Conservation (phyloP, 441 rosid species). For the Populus hybrid region DNA sequence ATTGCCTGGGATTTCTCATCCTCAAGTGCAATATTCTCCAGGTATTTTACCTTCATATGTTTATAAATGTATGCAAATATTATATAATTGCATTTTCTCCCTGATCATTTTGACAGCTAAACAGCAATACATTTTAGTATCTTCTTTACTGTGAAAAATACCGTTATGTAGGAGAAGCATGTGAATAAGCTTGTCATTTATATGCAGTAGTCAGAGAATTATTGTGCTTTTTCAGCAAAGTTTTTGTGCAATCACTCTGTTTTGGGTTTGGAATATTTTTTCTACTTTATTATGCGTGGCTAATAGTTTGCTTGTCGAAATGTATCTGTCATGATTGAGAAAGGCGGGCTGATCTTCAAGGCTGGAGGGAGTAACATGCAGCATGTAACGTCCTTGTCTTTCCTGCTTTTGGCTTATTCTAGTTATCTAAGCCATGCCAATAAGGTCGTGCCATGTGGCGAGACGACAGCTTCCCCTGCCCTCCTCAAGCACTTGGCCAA, state of each 20-base stretch:
- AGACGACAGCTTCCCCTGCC: slow-evolving; percentile 57
- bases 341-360: slow-evolving; percentile 85
- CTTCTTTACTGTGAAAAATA: slow-evolving; percentile 4
- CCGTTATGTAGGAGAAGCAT: background rate
- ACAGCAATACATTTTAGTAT: background rate
- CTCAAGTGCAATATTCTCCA: slow-evolving; percentile 94
- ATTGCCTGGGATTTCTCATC: slow-evolving; percentile 84
- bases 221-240: slow-evolving; percentile 4
- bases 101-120: background rate
- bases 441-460: slow-evolving; percentile 54
- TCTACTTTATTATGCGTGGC: background rate
- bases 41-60: too few relatives aligned
- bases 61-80: too few relatives aligned
- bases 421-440: slow-evolving; percentile 73
- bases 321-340: background rate
- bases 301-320: background rate
- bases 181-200: slow-evolving; percentile 13
- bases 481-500: slow-evolving; percentile 81
- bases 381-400: slow-evolving; percentile 84
- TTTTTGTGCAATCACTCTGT: background rate
- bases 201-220: slow-evolving; percentile 5
- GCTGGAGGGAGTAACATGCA: slow-evolving; percentile 97
- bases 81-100: background rate
- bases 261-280: background rate
- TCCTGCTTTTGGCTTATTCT: slow-evolving; percentile 76